phyloP scores from a whole-genome alignment of 148 eudicot genomes.

The Cornus kousa region DNA sequence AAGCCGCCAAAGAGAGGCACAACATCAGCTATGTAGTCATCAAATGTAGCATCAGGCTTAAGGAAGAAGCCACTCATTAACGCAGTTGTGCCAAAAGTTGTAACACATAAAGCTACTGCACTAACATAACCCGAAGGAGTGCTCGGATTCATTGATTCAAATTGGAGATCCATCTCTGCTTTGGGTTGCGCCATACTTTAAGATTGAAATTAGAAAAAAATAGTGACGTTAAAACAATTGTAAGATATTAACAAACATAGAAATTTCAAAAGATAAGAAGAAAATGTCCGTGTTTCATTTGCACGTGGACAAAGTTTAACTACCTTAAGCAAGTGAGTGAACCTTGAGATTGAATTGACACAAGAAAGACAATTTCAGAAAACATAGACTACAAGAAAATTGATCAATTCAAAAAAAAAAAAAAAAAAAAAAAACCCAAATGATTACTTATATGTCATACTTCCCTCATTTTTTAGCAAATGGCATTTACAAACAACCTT shows the following conservation, averaged over 20 bases:
- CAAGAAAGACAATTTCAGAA: too few relatives aligned
- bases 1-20: slow-evolving; percentile 93
- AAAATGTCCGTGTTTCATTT: not conserved
- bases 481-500: too few relatives aligned
- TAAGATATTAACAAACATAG: not conserved
- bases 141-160: slow-evolving; percentile 75
- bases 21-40: slow-evolving; percentile 76
- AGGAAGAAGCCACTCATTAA: slow-evolving; percentile 92
- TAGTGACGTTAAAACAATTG: slow-evolving; percentile 1
- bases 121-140: slow-evolving; percentile 86
- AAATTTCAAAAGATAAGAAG: not conserved
- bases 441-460: too few relatives aligned
- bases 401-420: too few relatives aligned
- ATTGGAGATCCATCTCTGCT: slow-evolving; percentile 88
- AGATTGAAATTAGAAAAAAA: not conserved
- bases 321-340: not conserved
- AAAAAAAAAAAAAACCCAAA: too few relatives aligned
- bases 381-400: too few relatives aligned
- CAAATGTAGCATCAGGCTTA: slow-evolving; percentile 80
- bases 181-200: slow-evolving; percentile 95
- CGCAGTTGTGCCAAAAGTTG: slow-evolving; percentile 93
- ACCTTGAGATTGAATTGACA: not conserved
- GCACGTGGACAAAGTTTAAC: not conserved
- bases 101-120: slow-evolving; percentile 67
- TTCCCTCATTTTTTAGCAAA: too few relatives aligned